Base-by-base conservation (phyloP, 768 basidiomycete genomes). In the Clathrus columnatus region DNA sequence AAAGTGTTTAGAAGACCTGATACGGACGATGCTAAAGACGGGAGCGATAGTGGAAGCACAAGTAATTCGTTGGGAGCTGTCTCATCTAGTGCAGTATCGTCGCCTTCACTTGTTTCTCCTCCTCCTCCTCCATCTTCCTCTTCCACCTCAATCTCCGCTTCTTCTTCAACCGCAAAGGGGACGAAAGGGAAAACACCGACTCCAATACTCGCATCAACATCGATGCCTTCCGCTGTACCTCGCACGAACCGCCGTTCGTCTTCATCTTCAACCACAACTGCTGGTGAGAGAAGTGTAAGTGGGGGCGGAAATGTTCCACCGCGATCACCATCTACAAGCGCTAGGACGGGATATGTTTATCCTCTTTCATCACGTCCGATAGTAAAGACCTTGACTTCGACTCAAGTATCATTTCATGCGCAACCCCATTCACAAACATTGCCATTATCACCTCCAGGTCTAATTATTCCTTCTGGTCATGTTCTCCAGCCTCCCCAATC, bases 1-100 rank as follows among this genome's bases (percentile, higher is more conserved):
- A 85, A 79, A 66, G 76, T 74, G 2, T 77, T 81, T 57, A 72
- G 68, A 51, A 82, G 73, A 62, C 59, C 60, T 20, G 68, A 64
- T 36, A 36, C 23, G 46, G 44, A 60, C 3, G 67, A 71, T 47
- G 79, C 42, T n/a, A 56, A 52, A 26, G 64, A 63, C 20, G 54
- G 56, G 29, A 62, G 58, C 26, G 60, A 80, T 48, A 81, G 77
- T 58, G 62, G 36, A 42, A 41, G 56, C 23, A 53, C 42, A 29
- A 36, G 21, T n/a, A 24, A 36, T 16, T n/a, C 29, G 28, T 5
- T 45, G n/a, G 42, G 2, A 21, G 42, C 20, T 18, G 16, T 20
- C 36, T 17, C 54, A 10, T 27, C 21, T 47, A 11, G 23, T 29
- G 10, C 29, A 8, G 14, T 23, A 11, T 20, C 58, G 18, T 17